These are phyloP conservation scores for Zhuliangozyma parablackwelliae DNA, from an alignment of 1,139 yeast genomes.

Conservation along the genomic window DNA sequence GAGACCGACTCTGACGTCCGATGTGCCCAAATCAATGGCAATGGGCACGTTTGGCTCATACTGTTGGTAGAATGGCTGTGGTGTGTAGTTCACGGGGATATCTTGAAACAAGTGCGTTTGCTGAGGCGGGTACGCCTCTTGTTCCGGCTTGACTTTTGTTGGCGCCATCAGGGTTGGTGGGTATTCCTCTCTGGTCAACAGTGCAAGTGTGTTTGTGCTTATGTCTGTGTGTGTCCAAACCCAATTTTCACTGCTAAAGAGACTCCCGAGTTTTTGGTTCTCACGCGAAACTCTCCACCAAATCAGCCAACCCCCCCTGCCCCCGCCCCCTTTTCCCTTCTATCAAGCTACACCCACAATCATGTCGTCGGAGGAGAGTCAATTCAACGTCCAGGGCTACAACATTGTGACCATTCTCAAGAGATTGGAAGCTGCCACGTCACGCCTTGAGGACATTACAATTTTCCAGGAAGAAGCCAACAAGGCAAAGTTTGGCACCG, in stretches of 20 bases:
- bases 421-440: slow-evolving; percentile 88
- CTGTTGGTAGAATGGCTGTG: slow-evolving; percentile 50
- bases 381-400: slow-evolving; percentile 69
- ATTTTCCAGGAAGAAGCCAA: slow-evolving; percentile 62
- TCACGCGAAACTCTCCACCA: too few relatives aligned
- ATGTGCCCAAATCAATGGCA: slow-evolving; percentile 77
- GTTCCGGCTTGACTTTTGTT: slow-evolving; percentile 16
- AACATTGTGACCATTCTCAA: slow-evolving; percentile 78
- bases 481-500: slow-evolving; percentile 11
- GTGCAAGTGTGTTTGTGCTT: neutral
- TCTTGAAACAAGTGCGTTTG: slow-evolving; percentile 49
- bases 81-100: slow-evolving; percentile 15
- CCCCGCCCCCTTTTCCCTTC: neutral
- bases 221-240: too few relatives aligned
- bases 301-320: too few relatives aligned
- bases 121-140: slow-evolving; percentile 43
- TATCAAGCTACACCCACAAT: neutral
- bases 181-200: neutral
- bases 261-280: too few relatives aligned
- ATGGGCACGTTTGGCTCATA: slow-evolving; percentile 64
- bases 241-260: too few relatives aligned
- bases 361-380: slow-evolving; percentile 47
- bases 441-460: slow-evolving; percentile 86
- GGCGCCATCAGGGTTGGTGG: slow-evolving; percentile 11
- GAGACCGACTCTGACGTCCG: slow-evolving; percentile 68